Evolutionary conservation across 371 early-diverging fungal genomes (phyloP), one percentile per base, ranked within the genome.

Genomic region (Smittium mucronatum): DNA sequence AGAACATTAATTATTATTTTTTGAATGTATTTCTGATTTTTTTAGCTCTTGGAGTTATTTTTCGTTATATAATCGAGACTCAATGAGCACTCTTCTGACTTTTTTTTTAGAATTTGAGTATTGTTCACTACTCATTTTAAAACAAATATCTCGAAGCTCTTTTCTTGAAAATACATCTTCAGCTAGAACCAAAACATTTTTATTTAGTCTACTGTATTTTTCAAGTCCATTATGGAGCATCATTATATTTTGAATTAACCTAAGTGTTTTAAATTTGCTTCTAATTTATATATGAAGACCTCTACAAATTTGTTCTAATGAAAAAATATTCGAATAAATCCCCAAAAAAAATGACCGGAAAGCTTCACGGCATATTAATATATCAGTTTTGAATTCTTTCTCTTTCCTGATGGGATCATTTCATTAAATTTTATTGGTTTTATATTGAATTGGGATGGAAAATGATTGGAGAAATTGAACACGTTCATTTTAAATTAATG

Each of bases 311-410:
- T n/a, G 25, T 59, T 28, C 26, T 59, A 2, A n/a, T 26, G 15
- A 59, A 59, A 28, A 59, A 59, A 28, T 59, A 59, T 11, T 59
- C 59, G n/a, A 59, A n/a, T 59, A 59, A 28, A n/a, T 59, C 59
- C 2, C 26, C 26, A 5, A 28, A 28, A 26, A 2, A 59, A 28
- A 21, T 59, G n/a, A 5, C 59, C 59, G 8, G 59, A 59, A 21
- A 59, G 8, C 26, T 59, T 26, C 5, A 59, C 26, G 5, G 28
- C n/a, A 28, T 59, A 59, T 5, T 59, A 11, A 16, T 26, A 16
- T 28, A 59, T 16, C 26, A 59, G 15, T 26, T 59, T 59, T 15
- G 59, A 11, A 21, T 59, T 59, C 26, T 59, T 15, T 2, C 59
- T 59, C 26, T 59, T 59, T 5, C 16, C 59, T 5, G 59, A 59